phyloP scores from a whole-genome alignment of 257 asterid genomes.

The Ballota nigra region DNA sequence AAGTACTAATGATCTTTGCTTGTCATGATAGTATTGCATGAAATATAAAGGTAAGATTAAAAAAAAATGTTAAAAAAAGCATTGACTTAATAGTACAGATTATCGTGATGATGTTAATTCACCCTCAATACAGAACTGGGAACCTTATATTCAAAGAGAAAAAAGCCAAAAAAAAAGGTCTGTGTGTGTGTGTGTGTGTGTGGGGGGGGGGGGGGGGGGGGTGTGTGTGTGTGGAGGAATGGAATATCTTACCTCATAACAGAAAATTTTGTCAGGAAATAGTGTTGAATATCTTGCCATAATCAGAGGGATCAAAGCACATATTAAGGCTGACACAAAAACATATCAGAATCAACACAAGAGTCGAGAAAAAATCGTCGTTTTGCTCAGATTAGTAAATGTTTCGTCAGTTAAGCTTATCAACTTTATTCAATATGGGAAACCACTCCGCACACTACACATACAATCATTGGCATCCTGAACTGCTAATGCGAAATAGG shows the following conservation, averaged over 20 bases:
- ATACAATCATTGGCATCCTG: constrained; percentile 69
- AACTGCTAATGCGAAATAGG: constrained; percentile 65
- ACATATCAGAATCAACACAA: constrained; percentile 25
- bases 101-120: neutral
- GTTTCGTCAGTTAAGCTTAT: constrained; percentile 7
- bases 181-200: no score
- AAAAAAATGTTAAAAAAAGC: neutral
- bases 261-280: constrained; percentile 75
- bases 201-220: no score
- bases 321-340: constrained; percentile 66
- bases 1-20: neutral
- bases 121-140: neutral
- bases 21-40: neutral
- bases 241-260: constrained; percentile 60
- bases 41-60: neutral
- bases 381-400: constrained; percentile 1
- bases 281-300: constrained; percentile 79
- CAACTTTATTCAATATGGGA: constrained; percentile 16
- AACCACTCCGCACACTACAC: constrained; percentile 24
- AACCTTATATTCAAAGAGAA: neutral
- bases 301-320: constrained; percentile 81
- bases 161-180: neutral
- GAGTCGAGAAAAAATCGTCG: constrained; percentile 10
- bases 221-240: no score
- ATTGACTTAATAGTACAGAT: neutral